phyloP scores from a whole-genome alignment of 2,329 filamentous ascomycete species.

The Aspergillus luchuensis region DNA sequence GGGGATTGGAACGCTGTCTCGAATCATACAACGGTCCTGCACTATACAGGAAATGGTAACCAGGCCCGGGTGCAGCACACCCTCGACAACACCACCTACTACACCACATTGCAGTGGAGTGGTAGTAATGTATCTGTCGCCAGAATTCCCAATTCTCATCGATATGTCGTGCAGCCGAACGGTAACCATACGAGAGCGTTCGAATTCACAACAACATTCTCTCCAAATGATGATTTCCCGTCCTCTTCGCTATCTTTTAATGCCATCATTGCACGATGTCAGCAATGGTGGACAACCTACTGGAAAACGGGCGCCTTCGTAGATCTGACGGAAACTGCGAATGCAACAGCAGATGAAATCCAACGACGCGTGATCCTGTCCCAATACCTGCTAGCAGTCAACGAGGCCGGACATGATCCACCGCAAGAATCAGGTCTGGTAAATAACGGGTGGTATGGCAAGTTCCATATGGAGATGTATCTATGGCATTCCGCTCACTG shows the following conservation, averaged over 20 bases:
- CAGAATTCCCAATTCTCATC: not conserved
- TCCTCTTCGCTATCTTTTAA: constrained; percentile 1
- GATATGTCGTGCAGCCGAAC: constrained; percentile 1
- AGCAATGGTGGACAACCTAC: constrained; percentile 53
- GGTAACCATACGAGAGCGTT: not conserved
- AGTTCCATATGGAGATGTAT: constrained; percentile 59
- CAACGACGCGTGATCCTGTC: constrained; percentile 58
- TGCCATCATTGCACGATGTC: constrained; percentile 18
- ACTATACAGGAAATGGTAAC: not conserved
- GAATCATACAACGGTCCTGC: constrained; percentile 26
- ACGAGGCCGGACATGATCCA: constrained; percentile 35
- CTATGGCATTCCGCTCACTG: constrained; percentile 58
- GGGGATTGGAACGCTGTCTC: constrained; percentile 52
- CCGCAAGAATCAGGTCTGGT: constrained; percentile 48
- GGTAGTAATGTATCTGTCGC: not conserved
- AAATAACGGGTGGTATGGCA: constrained; percentile 61
- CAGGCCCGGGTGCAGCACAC: constrained; percentile 1
- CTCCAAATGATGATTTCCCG: not conserved
- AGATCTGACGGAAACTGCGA: constrained; percentile 48
- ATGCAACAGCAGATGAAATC: constrained; percentile 50
- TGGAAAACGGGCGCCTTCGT: constrained; percentile 57
- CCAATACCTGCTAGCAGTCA: constrained; percentile 57
- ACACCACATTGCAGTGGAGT: not conserved
- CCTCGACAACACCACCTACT: constrained; percentile 3
- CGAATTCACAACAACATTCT: not conserved